These are phyloP conservation scores for Epichloe sylvatica DNA, from an alignment of 2,329 filamentous ascomycete species.

Conservation along the genomic window DNA sequence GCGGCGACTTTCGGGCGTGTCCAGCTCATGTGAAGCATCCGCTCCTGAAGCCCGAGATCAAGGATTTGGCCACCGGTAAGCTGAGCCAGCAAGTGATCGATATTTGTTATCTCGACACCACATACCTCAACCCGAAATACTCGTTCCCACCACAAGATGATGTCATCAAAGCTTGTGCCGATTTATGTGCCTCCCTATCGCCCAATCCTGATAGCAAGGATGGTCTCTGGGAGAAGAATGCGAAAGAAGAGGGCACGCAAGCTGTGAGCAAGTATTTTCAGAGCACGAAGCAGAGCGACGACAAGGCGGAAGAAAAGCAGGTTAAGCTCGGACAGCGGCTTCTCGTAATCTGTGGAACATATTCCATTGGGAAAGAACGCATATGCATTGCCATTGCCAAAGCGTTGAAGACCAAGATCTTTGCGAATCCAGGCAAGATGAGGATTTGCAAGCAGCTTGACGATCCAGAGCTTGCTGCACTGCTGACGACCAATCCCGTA, in stretches of 20 bases:
- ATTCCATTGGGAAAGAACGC: constrained; percentile 94
- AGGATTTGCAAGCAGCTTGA: constrained; percentile 73
- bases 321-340: constrained; percentile 40
- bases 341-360: constrained; percentile 87
- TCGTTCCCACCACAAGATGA: constrained; percentile 81
- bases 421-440: constrained; percentile 68
- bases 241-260: constrained; percentile 27
- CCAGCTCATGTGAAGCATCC: constrained; percentile 72
- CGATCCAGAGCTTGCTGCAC: constrained; percentile 63
- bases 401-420: constrained; percentile 79
- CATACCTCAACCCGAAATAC: constrained; percentile 90
- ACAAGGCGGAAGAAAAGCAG: constrained; percentile 14
- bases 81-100: constrained; percentile 75
- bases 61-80: constrained; percentile 58
- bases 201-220: constrained; percentile 43
- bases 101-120: constrained; percentile 92
- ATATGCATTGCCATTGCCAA: constrained; percentile 87
- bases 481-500: constrained; percentile 65
- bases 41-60: constrained; percentile 58
- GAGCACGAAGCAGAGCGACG: constrained; percentile 20
- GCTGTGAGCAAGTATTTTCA: constrained; percentile 40
- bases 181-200: constrained; percentile 68
- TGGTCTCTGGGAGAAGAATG: constrained; percentile 31
- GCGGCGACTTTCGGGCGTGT: constrained; percentile 89
- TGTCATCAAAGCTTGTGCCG: constrained; percentile 75